Evolutionary conservation across 2,329 filamentous ascomycete genomes (phyloP).

Genomic region (Fusarium equiseti): DNA sequence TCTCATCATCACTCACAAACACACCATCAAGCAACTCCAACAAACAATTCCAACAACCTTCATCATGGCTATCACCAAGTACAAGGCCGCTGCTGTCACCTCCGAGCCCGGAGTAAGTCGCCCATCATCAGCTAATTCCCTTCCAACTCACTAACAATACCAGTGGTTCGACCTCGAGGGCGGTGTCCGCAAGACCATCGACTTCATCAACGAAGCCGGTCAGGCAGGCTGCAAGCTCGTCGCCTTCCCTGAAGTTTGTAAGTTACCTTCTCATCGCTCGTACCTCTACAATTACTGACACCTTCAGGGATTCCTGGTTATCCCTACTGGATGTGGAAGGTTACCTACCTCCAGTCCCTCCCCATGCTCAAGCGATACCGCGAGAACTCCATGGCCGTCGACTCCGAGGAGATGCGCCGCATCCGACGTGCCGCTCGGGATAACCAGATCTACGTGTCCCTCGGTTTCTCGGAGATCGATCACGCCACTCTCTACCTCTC

Average conservation of each 20-base stretch:
- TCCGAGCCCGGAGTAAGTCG: slow-evolving; percentile 34
- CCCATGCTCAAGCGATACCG: slow-evolving; percentile 51
- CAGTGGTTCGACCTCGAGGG: slow-evolving; percentile 68
- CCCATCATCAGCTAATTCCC: fast-evolving
- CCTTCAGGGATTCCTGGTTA: slow-evolving; percentile 63
- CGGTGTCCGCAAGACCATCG: slow-evolving; percentile 67
- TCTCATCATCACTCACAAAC: not conserved
- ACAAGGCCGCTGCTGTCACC: slow-evolving; percentile 44
- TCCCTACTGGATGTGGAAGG: slow-evolving; percentile 57
- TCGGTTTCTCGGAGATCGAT: slow-evolving; percentile 64
- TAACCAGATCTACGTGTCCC: slow-evolving; percentile 59
- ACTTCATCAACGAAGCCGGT: slow-evolving; percentile 67
- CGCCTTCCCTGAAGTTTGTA: slow-evolving; percentile 64
- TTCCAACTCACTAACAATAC: slow-evolving; percentile 6
- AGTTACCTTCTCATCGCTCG: not conserved
- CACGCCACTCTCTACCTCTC: slow-evolving; percentile 60
- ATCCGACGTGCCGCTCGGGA: slow-evolving; percentile 58
- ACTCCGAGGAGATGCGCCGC: slow-evolving; percentile 58
- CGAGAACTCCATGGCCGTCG: slow-evolving; percentile 54
- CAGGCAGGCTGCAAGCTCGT: slow-evolving; percentile 66
- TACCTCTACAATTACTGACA: fast-evolving
- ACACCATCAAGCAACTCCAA: not conserved
- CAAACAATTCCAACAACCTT: not conserved
- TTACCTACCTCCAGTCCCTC: slow-evolving; percentile 49
- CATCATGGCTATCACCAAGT: slow-evolving; percentile 43